Evolutionary conservation across 129 eudicot species (phyloP), one percentile per base, ranked within the genome.

Genomic region (Gnaphalium uliginosum): DNA sequence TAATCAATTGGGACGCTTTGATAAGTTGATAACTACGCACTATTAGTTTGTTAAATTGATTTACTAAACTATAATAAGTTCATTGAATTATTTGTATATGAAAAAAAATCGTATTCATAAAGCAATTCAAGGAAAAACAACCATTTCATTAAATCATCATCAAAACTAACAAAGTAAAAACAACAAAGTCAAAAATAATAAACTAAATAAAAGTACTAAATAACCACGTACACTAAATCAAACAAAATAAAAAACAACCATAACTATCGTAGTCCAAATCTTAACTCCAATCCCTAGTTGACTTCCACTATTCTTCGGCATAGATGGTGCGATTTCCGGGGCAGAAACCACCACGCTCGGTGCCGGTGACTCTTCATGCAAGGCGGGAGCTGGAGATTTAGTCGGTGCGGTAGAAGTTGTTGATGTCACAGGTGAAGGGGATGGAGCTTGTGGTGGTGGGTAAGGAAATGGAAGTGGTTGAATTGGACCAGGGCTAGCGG

Each of bases 401-500:
- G 63, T 2, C 10, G 70, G 30, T 19, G 53, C 37, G 15, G 72
- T 46, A 5, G 77, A 21, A 8, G 8, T 9, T 8, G 54, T 0
- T 19, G 22, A 13, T 1, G 48, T 10, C 6, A 22, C 25, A 1
- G 54, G 60, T 46, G 75, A 26, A 5, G 30, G 63, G 27, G 78
- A 23, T 7, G 84, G 81, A 25, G 24, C 61, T 1, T 8, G 8
- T 0, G 81, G 81, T 58, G 43, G 85, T 1, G 81, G 81, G 64
- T 71, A 71, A 6, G 85, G 85, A 73, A 76, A 81, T 0, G 85
- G 85, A 30, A 81, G 85, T 4, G 85, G 85, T 19, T 76, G 54
- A 6, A 76, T 37, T 1, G 86, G 81, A 57, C 59, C 13, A 56
- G 77, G 41, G 65, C 32, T 32, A 0, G 0, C 5, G 11, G 32